Base-by-base conservation (phyloP, 148 eudicot species). In the Dianthus caryophyllus region DNA sequence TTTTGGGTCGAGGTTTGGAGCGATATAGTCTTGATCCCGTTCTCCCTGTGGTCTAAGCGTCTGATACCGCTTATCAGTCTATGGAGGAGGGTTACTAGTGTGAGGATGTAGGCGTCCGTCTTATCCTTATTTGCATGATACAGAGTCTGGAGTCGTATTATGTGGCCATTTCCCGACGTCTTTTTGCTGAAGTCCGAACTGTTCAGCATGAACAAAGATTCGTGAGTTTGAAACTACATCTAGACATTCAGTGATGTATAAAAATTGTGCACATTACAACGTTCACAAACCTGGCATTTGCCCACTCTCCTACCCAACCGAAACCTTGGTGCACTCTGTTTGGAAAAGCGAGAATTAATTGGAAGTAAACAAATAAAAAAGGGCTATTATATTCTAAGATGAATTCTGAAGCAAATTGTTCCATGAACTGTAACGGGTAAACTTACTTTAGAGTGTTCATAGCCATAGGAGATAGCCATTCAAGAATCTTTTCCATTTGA, bases 251-350 rank as follows among this genome's bases (percentile, higher is more conserved):
- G 10, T 17, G 7, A 9, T 11, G 12, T 51, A 26, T 22, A 11
- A 20, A 24, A 61, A 39, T 0, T 9, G 17, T 39, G 29, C 17
- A 5, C 46, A 18, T 41, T 41, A 8, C 21, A 62, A 41, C 31
- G 24, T 53, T 41, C 21, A 82, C 86, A 71, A 13, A 89, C 98
- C 96, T 90, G 36, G 91, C 60, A 75, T 92, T 89, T 38, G 98
- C 96, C 98, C 96, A 93, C 74, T 89, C 98, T 74, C 96, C 96
- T 66, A 89, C 96, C 98, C 98, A 93, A 48, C 98, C 98, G 50
- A 93, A 93, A 64, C 98, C 98, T 77, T 88, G 98, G 82, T 93
- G 96, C 52, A 81, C 86, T 78, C 98, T 93, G 89, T 69, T 74
- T 44, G 17, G 43, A 30, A 56, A 31, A 9, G 46, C 43, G 63